phyloP scores from a whole-genome alignment of 345 rosid species.

The Geranium rotundifolium region DNA sequence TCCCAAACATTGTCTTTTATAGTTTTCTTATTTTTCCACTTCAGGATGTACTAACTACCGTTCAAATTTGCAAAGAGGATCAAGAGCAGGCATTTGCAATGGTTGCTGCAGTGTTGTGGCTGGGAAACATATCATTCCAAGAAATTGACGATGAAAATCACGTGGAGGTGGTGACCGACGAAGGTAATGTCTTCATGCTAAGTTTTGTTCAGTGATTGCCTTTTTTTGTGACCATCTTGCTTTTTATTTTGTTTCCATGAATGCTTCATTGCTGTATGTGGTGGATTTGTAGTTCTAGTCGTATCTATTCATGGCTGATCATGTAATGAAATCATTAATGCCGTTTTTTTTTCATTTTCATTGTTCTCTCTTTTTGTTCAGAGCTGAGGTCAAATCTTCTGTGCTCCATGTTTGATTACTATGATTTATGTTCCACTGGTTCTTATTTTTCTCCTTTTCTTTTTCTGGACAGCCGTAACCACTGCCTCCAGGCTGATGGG shows the following conservation, averaged over 20 bases:
- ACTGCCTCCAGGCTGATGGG: slow-evolving; percentile 67
- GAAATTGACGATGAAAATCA: slow-evolving; percentile 68
- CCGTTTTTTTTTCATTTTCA: not conserved
- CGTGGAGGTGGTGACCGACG: slow-evolving; percentile 65
- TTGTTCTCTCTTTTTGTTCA: not conserved
- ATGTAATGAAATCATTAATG: not conserved
- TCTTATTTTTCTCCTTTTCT: slow-evolving; percentile 5
- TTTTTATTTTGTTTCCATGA: not conserved
- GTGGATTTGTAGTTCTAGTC: not conserved
- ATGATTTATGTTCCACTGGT: not conserved
- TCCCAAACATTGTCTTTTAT: slow-evolving; percentile 2
- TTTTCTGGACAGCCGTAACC: slow-evolving; percentile 47
- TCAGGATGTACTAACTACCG: slow-evolving; percentile 68
- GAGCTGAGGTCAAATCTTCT: not conserved
- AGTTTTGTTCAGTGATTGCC: slow-evolving; percentile 4
- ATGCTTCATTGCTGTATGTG: slow-evolving; percentile 1
- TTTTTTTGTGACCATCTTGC: not conserved
- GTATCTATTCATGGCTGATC: not conserved
- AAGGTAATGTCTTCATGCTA: slow-evolving; percentile 41
- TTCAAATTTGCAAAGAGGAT: slow-evolving; percentile 59
- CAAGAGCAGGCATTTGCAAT: slow-evolving; percentile 66
- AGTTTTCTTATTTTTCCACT: slow-evolving; percentile 12
- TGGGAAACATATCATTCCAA: slow-evolving; percentile 77
- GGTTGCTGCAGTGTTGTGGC: slow-evolving; percentile 86
- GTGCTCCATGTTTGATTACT: not conserved